A percentile compares a stretch with the other conserved stretches of the same genome.
These are phyloP conservation scores for Canavalia ensiformis DNA, from an alignment of 306 rosid genomes.

Conservation along the genomic window DNA sequence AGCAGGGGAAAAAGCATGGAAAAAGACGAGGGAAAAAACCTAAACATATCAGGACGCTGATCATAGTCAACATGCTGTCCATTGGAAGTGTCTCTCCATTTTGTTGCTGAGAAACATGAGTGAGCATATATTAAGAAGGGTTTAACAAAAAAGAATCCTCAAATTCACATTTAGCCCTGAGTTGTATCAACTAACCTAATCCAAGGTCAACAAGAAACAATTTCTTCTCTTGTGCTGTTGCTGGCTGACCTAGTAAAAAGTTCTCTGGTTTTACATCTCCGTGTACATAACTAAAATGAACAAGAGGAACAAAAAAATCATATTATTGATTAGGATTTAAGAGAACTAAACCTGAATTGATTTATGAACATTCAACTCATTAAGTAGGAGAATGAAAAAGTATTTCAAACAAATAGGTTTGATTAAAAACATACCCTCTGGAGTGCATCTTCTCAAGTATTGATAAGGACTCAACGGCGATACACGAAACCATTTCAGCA, in stretches of 20 bases:
- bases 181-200: conserved; percentile 66
- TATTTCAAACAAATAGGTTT: neutral
- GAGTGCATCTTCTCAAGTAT: conserved; percentile 94
- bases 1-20: neutral
- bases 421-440: conserved; percentile 69
- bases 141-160: conserved; percentile 31
- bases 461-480: conserved; percentile 94
- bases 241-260: conserved; percentile 97
- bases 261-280: conserved; percentile 99
- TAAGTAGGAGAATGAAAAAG: neutral
- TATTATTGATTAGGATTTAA: conserved; percentile 3
- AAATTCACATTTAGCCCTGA: conserved; percentile 20
- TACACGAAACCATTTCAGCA: conserved; percentile 93
- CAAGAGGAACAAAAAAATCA: conserved; percentile 16
- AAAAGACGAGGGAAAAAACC: conserved; percentile 52
- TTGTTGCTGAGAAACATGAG: conserved; percentile 70
- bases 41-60: conserved; percentile 97
- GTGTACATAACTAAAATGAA: conserved; percentile 79
- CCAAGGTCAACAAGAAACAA: conserved; percentile 97
- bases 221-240: conserved; percentile 89
- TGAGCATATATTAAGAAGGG: conserved; percentile 16
- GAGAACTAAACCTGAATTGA: conserved; percentile 24
- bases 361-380: neutral
- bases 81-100: conserved; percentile 85
- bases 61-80: conserved; percentile 93